A percentile compares a stretch with the other conserved stretches of the same genome.
Evolutionary conservation across 78 protist species (phyloP).

Genomic region (Carpediemonas membranifera): DNA sequence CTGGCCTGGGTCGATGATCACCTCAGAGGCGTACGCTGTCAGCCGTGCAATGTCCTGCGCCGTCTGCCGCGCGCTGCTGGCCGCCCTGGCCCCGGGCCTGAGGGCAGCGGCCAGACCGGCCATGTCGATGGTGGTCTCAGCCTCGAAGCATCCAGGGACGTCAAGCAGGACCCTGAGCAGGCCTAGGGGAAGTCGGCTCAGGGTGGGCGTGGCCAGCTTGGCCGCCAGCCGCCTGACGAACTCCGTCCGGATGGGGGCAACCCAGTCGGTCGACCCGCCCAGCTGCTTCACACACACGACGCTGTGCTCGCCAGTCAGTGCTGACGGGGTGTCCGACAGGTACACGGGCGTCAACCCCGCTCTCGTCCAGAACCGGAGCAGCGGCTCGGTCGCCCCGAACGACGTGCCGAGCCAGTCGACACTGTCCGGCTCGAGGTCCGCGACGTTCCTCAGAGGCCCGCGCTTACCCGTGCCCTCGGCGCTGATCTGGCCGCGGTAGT

Average conservation of each 20-base stretch:
- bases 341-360: conserved; percentile 55
- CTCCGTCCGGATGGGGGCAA: not conserved
- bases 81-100: not conserved
- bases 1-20: not conserved
- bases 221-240: not conserved
- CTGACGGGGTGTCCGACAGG: conserved; percentile 55
- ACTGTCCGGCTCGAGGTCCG: conserved; percentile 41
- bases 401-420: conserved; percentile 86
- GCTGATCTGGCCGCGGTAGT: conserved; percentile 63
- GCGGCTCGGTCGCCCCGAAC: conserved; percentile 49
- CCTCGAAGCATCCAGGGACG: not conserved
- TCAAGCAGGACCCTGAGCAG: not conserved
- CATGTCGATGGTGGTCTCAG: not conserved
- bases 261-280: not conserved
- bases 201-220: not conserved
- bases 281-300: conserved; percentile 69
- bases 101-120: not conserved
- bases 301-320: conserved; percentile 86
- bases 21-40: not conserved
- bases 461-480: not conserved
- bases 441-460: conserved; percentile 26
- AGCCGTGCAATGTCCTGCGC: not conserved
- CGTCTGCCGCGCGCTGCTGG: too few relatives aligned
- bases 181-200: not conserved
- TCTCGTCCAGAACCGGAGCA: conserved; percentile 72